A percentile compares a stretch with the other conserved stretches of the same genome.
Evolutionary conservation across 2,329 filamentous ascomycete genomes (phyloP).

Genomic region (Penicillium sp.): DNA sequence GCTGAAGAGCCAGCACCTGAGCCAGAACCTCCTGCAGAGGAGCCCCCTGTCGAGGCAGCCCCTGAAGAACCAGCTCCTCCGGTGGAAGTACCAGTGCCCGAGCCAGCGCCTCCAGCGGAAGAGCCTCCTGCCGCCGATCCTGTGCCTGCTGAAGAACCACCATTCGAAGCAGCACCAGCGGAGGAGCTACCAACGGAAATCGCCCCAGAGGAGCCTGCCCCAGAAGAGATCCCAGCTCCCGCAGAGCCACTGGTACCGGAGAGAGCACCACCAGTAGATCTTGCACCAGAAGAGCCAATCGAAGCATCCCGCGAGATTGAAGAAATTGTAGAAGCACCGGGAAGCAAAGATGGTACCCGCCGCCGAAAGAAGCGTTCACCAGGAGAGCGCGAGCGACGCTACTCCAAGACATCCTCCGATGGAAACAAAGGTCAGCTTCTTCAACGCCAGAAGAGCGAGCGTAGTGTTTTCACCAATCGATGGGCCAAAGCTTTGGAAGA

Average conservation of each 20-base stretch:
- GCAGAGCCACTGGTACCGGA: not conserved
- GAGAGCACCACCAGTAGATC: conserved; percentile 5
- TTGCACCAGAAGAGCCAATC: conserved; percentile 8
- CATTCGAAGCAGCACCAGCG: not conserved
- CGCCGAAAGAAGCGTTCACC: conserved; percentile 35
- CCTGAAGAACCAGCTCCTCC: not conserved
- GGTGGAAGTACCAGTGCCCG: conserved; percentile 4
- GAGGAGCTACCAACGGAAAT: not conserved
- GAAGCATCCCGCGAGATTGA: not conserved
- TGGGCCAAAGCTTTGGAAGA: conserved; percentile 39
- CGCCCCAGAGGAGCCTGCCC: not conserved
- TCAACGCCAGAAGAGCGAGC: conserved; percentile 35
- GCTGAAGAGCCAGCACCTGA: no score
- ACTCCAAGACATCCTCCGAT: conserved; percentile 40
- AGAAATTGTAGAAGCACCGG: conserved; percentile 2
- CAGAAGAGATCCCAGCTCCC: not conserved
- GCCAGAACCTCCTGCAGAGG: not conserved
- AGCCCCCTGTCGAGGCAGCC: not conserved
- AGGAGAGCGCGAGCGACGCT: conserved; percentile 34
- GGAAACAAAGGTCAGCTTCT: conserved; percentile 29
- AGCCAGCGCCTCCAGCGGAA: not conserved
- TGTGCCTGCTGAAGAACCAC: conserved; percentile 5
- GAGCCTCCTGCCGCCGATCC: not conserved
- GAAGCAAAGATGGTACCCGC: conserved; percentile 8
- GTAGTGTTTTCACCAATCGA: conserved; percentile 32